phyloP scores from a whole-genome alignment of 108 stramenopile genomes.

The Nannochloropsis gaditana region DNA sequence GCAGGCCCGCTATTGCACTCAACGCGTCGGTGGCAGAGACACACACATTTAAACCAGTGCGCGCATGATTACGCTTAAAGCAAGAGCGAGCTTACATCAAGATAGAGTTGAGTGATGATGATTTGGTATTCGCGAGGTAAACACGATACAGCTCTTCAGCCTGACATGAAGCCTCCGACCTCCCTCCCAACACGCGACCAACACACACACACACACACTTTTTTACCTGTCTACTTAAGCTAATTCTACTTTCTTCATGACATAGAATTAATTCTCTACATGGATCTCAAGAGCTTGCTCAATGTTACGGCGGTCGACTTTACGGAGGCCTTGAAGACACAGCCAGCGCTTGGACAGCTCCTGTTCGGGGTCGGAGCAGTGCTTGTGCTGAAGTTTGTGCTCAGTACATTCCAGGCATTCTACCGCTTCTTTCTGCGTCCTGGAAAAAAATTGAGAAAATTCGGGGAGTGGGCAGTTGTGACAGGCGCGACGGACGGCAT shows the following conservation, averaged over 20 bases:
- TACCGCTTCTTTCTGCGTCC: constrained; percentile 86
- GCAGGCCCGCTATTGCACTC: too few relatives aligned
- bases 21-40: too few relatives aligned
- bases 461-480: constrained; percentile 94
- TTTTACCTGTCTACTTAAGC: too few relatives aligned
- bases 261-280: too few relatives aligned
- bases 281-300: too few relatives aligned
- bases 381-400: not conserved
- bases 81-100: too few relatives aligned
- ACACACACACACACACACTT: too few relatives aligned
- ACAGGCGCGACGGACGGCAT: constrained; percentile 99
- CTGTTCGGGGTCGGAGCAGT: not conserved
- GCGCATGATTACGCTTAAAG: too few relatives aligned
- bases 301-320: not conserved
- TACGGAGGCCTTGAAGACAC: not conserved
- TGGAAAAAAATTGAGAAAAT: constrained; percentile 72
- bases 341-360: not conserved
- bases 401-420: constrained; percentile 34
- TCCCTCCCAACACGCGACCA: too few relatives aligned
- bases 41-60: too few relatives aligned
- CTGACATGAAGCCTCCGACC: too few relatives aligned
- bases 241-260: too few relatives aligned
- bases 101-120: not conserved
- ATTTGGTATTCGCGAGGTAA: not conserved
- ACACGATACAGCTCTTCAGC: not conserved